Conservation (phyloP, 2,329 filamentous ascomycete genomes). For the Coniochaeta prunicola region DNA sequence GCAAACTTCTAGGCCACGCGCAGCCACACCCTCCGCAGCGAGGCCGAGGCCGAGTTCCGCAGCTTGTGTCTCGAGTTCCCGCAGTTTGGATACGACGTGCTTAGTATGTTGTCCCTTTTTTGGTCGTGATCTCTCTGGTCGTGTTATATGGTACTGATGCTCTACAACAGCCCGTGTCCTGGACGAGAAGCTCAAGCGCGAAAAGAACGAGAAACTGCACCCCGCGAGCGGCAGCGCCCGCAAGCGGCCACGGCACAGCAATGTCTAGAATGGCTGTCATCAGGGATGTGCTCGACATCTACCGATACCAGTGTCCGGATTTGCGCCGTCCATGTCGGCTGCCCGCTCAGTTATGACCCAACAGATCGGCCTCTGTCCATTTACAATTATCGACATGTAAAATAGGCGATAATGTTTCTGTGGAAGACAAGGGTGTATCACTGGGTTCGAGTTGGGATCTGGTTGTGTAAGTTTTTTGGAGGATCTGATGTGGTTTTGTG, state of each 20-base stretch:
- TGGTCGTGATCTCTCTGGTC: not conserved
- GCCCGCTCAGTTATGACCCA: too few species aligned
- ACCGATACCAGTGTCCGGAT: not conserved
- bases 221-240: constrained; percentile 40
- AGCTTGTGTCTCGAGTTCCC: constrained; percentile 81
- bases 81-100: constrained; percentile 87
- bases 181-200: constrained; percentile 60
- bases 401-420: too few species aligned
- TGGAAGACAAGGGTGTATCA: too few species aligned
- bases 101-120: constrained; percentile 46
- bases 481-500: too few species aligned
- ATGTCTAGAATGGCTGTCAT: not conserved
- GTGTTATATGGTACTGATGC: not conserved
- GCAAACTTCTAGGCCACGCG: constrained; percentile 86
- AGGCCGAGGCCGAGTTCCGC: constrained; percentile 82
- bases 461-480: too few species aligned
- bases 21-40: constrained; percentile 72
- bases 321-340: too few species aligned
- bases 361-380: too few species aligned
- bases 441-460: too few species aligned
- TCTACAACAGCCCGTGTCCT: constrained; percentile 46
- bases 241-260: constrained; percentile 50
- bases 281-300: not conserved
- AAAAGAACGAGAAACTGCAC: constrained; percentile 53
- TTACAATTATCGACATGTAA: too few species aligned